Base-by-base conservation (phyloP, 208 protist genomes). In the Kentomonas sorsogonicus region DNA sequence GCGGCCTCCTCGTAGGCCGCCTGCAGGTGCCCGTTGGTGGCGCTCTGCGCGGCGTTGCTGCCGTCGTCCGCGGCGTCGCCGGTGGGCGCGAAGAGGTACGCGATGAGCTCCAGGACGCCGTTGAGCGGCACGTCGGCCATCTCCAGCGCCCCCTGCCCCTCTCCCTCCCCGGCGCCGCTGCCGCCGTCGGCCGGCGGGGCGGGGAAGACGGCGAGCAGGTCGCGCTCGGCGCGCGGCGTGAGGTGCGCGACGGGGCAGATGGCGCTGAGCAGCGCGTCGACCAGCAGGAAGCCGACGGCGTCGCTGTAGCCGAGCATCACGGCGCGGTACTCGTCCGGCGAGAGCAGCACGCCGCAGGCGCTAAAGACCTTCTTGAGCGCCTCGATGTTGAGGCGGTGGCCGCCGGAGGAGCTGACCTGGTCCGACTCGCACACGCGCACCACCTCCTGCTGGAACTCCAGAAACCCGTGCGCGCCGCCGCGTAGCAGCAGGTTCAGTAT, bases 281-380 rank as follows among this genome's bases (percentile, higher is more conserved):
- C 60, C 25, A 90, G 59, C 22, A 84, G 52, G 60, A 90, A 89
- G 20, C 88, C 88, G 1, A 87, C 83, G 20, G 76, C 48, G 65
- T 94, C 88, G 47, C 72, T 79, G 66, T 82, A 91, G 23, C 74
- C 87, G 1, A 75, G 54, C 5, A 74, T 60, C 34, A 91, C 66
- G 13, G 26, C 34, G 13, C 58, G 65, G 60, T 78, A 74, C 63
- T 94, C 68, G 1, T 77, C 74, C 16, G 78, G 27, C 10, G 54
- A 71, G 27, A 91, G 59, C 54, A 91, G 33, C 16, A 94, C 69
- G 4, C 87, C 87, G 50, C 66, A 83, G 30, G 74, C 20, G 0
- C 53, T 33, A 5, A 89, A 60, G 57, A 85, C 75, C 7, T 30
- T 31, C 61, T 90, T 89, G 22, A 91, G 66, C 0, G 71, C 73